Base-by-base conservation (phyloP, 495 filamentous ascomycete species). In the Cudoniella acicularis region DNA sequence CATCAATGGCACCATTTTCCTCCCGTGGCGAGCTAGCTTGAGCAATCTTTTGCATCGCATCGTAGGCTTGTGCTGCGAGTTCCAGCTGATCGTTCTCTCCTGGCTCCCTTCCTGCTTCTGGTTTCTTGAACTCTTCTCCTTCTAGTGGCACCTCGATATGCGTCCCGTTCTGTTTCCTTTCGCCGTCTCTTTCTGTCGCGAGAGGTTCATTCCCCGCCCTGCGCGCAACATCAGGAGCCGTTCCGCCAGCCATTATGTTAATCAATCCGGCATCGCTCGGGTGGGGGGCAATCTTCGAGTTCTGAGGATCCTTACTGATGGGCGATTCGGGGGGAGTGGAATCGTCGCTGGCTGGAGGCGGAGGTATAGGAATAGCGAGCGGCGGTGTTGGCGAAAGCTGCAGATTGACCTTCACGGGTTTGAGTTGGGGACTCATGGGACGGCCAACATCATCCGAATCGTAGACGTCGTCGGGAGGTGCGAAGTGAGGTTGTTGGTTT, bases 201-300 rank as follows among this genome's bases (percentile, higher is more conserved):
- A 77, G 62, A 55, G 70, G 69, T 40, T 72, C 56, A 24, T 61
- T 59, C 45, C 74, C 77, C 17, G 74, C 78, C 61, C 73, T 61
- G 49, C 67, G 60, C 58, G 77, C 75, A 60, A 81, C 72, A 41
- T 81, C 73, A 16, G 66, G 68, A 30, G 68, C 70, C 59, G 77
- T 76, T 57, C 79, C 74, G 57, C 72, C 74, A 65, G 72, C 79
- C 51, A 85, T 77, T 59, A 75, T 72, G 24, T 68, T 65, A 36
- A 85, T 72, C 61, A 85, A 67, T 50, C 83, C 76, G 45, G 72
- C 79, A 79, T 85, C 79, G 64, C 79, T 82, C 60, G 73, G 76
- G 57, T 66, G 59, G 3, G 56, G 50, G 16, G 43, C 47, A 49
- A 46, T 40, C 41, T 64, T 61, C 1, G 22, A 11, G 10, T 57